phyloP scores from a whole-genome alignment of 306 rosid species.

The Heteromeles arbutifolia region DNA sequence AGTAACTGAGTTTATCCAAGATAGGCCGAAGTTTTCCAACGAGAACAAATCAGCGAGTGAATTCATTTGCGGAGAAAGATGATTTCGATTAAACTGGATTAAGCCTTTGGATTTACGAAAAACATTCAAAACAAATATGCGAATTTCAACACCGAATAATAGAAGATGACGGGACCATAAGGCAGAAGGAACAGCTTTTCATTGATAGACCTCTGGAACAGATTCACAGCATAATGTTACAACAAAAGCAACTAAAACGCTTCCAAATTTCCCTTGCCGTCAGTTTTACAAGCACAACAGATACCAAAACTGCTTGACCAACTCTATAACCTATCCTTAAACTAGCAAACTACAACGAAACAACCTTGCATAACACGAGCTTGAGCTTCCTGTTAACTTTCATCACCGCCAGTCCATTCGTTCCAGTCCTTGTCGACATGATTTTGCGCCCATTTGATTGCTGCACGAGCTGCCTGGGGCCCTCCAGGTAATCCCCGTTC shows the following conservation, averaged over 20 bases:
- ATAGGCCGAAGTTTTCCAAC: no score
- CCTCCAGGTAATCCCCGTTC: conserved; percentile 83
- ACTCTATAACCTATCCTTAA: conserved; percentile 11
- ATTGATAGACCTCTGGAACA: background rate
- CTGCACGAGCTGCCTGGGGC: conserved; percentile 74
- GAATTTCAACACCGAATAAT: background rate
- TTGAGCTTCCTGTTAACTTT: conserved; percentile 7
- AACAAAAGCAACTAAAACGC: background rate
- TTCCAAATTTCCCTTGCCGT: background rate
- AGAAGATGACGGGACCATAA: background rate
- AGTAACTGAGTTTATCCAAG: no score
- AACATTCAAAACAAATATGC: background rate
- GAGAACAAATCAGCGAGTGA: background rate
- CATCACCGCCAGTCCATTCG: conserved; percentile 57
- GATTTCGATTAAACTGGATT: background rate
- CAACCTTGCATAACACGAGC: background rate
- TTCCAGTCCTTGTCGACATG: conserved; percentile 95
- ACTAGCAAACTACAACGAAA: no score
- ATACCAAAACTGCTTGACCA: conserved; percentile 26
- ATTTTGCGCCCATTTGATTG: conserved; percentile 76
- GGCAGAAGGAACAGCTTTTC: background rate
- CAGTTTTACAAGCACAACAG: conserved; percentile 1
- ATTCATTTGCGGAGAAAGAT: background rate
- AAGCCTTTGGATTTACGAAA: background rate
- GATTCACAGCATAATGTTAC: background rate